Evolutionary conservation across 306 rosid genomes (phyloP).

Genomic region (Potentilla sterilis): DNA sequence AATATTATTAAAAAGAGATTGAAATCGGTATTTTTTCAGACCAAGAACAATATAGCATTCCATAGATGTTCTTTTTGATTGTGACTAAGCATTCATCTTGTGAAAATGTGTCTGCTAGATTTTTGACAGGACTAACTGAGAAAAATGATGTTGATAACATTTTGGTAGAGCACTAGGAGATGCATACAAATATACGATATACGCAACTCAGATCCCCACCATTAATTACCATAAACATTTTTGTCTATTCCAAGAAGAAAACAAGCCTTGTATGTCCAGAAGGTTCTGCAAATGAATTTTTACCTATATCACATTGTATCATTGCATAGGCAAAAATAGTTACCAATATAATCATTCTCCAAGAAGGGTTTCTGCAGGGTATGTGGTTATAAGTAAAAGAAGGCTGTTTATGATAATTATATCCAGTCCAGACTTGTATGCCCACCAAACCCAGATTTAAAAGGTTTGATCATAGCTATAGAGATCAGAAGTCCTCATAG

Average conservation of each 20-base stretch:
- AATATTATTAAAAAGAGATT: not conserved
- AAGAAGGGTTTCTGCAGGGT: not conserved
- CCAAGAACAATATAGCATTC: constrained; percentile 24
- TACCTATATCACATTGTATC: not conserved
- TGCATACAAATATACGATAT: no score
- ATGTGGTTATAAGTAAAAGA: not conserved
- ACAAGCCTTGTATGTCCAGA: not conserved
- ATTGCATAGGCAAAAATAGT: not conserved
- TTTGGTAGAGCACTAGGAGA: not conserved
- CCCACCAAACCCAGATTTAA: not conserved
- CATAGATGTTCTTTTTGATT: constrained; percentile 30
- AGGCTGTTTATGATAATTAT: not conserved
- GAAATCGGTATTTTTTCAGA: constrained; percentile 7
- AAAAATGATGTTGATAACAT: constrained; percentile 14
- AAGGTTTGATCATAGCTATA: not conserved
- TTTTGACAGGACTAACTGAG: constrained; percentile 19
- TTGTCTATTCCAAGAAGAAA: not conserved
- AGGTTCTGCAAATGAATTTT: not conserved
- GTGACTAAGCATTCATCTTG: constrained; percentile 45
- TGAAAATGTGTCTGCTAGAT: constrained; percentile 29
- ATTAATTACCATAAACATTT: not conserved
- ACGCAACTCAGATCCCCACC: constrained; percentile 1
- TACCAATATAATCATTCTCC: not conserved
- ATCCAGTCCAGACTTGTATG: not conserved
- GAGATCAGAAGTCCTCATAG: not conserved